Evolutionary conservation across 1,284 basidiomycete genomes (phyloP), one percentile per base, ranked within the genome.

Genomic region (Cryptococcus sp.): DNA sequence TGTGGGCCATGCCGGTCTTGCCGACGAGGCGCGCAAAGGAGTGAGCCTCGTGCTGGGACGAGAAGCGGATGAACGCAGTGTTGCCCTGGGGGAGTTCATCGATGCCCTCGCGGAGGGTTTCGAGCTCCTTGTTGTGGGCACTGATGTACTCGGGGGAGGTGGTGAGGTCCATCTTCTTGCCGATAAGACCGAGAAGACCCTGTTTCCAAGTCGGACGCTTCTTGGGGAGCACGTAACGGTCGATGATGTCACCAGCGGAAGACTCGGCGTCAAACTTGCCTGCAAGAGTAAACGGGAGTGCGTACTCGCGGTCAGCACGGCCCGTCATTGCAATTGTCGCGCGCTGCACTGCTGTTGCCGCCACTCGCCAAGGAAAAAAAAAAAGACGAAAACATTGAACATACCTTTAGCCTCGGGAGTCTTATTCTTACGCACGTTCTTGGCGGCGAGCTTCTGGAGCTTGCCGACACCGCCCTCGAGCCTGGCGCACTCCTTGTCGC

Each of bases 21-120:
- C 78, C 74, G n/a, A 78, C 72, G 85, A 91, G 89, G 24, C 85
- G 81, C 13, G 79, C 78, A 56, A 80, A 81, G 45, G 77, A 72
- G 71, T 80, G 80, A 28, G 80, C 80, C 42, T 81, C 81, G 52
- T 79, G 74, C 70, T 83, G 95, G 62, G 84, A 83, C 72, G 89
- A 84, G 82, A 98, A 98, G 28, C 91, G 86, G 53, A 96, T 81
- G 76, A 98, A 98, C 5, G 88, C 89, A 23, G 87, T 80, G 70
- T 71, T 80, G 42, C 69, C 72, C 28, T 59, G 71, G 50, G 73
- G 70, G 61, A 79, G 79, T 46, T 72, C 67, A 53, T 73, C 71
- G 55, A 72, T 69, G 23, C 79, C 75, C 51, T 92, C 85, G 36
- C 92, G 84, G 52, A 78, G 66, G 28, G 64, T 47, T 18, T 75